These are phyloP conservation scores for Saccharum hybrid DNA, from an alignment of 202 grass and related monocot species.

Conservation along the genomic window DNA sequence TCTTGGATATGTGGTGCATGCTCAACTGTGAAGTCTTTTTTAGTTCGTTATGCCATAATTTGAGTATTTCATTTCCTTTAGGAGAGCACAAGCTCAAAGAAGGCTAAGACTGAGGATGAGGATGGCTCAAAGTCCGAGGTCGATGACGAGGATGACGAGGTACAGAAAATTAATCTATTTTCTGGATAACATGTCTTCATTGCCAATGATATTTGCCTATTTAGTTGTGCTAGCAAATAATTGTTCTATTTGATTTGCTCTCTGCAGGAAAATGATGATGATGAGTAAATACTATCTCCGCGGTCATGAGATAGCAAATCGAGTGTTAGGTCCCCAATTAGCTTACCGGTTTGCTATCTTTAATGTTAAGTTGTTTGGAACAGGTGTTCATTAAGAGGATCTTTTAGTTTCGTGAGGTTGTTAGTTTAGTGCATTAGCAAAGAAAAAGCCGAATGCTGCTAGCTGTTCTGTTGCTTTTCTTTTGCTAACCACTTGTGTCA, in stretches of 20 bases:
- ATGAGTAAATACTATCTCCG: conserved; percentile 58
- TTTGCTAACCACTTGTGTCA: conserved; percentile 57
- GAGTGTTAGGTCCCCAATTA: conserved; percentile 47
- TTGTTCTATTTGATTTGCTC: background rate
- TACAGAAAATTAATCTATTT: background rate
- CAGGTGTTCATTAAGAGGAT: conserved; percentile 37
- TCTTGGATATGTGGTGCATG: background rate
- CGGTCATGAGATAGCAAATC: conserved; percentile 48
- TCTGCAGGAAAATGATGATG: conserved; percentile 64
- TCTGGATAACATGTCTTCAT: background rate
- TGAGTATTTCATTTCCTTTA: conserved; percentile 20
- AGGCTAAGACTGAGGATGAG: conserved; percentile 53
- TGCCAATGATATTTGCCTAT: background rate
- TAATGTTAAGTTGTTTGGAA: conserved; percentile 19
- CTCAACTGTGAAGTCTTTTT: background rate
- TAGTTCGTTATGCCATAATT: conserved; percentile 12
- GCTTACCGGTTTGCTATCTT: conserved; percentile 53
- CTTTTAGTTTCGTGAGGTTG: conserved; percentile 30
- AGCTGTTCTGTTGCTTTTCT: conserved; percentile 54
- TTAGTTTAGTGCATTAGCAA: conserved; percentile 57
- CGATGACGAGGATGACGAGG: conserved; percentile 73
- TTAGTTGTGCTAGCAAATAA: background rate
- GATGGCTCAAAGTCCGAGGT: conserved; percentile 80
- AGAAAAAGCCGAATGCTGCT: conserved; percentile 48
- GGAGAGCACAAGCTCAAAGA: conserved; percentile 67